These are phyloP conservation scores for Pyrus bretschneideri DNA, from an alignment of 306 rosid genomes.

Conservation along the genomic window DNA sequence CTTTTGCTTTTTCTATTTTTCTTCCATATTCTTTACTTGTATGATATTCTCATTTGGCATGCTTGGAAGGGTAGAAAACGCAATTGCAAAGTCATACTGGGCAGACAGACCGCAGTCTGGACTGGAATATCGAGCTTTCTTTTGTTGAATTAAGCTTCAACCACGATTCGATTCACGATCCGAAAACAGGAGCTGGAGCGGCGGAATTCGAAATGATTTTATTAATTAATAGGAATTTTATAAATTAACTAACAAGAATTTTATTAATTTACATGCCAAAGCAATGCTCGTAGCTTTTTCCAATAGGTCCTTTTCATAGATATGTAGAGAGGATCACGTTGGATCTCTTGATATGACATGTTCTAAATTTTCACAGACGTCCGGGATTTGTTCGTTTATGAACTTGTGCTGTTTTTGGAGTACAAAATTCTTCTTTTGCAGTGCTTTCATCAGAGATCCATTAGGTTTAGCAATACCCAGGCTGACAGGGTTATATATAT, in stretches of 20 bases:
- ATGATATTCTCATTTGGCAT: slow-evolving; percentile 25
- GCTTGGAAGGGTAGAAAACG: slow-evolving; percentile 29
- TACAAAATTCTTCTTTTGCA: background rate
- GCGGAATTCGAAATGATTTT: background rate
- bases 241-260: too few relatives aligned
- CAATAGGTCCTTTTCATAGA: background rate
- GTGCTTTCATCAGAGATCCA: background rate
- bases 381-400: background rate
- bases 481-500: too few relatives aligned
- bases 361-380: background rate
- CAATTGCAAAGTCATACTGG: slow-evolving; percentile 31
- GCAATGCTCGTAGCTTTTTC: too few relatives aligned
- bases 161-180: background rate
- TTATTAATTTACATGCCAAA: too few relatives aligned
- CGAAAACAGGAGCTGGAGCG: background rate
- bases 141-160: slow-evolving; percentile 22
- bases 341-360: background rate
- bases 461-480: too few relatives aligned
- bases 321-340: background rate
- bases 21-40: background rate
- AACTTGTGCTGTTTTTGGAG: background rate
- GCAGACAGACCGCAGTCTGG: slow-evolving; percentile 25
- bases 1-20: background rate
- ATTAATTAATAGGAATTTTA: too few relatives aligned
- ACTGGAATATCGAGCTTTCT: slow-evolving; percentile 1